Conservation (phyloP, 2,329 filamentous ascomycete species). For the Fusarium sp. region DNA sequence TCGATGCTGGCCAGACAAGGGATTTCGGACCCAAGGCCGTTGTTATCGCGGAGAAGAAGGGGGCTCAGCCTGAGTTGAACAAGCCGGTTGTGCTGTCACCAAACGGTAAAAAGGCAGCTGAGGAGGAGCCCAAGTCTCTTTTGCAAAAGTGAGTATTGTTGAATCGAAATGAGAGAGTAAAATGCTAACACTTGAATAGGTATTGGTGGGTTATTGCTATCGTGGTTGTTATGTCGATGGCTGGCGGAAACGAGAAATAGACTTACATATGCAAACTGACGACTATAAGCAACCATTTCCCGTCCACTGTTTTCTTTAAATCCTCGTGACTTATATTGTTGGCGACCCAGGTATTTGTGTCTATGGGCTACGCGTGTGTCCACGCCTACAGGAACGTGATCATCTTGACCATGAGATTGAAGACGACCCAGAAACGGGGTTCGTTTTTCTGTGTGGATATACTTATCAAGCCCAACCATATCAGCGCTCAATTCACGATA, state of each 20-base stretch:
- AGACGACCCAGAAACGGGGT: background rate
- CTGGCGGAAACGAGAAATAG: constrained; percentile 64
- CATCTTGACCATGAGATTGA: background rate
- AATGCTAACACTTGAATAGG: constrained; percentile 55
- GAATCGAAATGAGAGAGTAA: background rate
- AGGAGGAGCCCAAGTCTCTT: constrained; percentile 69
- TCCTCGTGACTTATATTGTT: background rate
- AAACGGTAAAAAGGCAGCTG: constrained; percentile 66
- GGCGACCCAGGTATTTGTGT: background rate
- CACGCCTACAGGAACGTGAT: background rate
- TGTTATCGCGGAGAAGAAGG: constrained; percentile 58
- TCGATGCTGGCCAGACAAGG: constrained; percentile 71
- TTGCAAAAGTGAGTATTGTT: constrained; percentile 68
- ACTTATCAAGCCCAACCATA: background rate
- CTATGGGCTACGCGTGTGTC: background rate
- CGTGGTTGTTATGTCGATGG: constrained; percentile 61
- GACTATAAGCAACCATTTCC: background rate
- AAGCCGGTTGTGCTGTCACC: constrained; percentile 69
- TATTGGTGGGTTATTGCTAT: constrained; percentile 74
- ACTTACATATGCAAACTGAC: constrained; percentile 18
- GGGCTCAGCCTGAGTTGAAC: constrained; percentile 68
- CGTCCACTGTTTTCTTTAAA: background rate
- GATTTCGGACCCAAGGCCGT: constrained; percentile 71
- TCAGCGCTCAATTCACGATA: background rate
- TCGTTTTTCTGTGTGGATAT: background rate